These are phyloP conservation scores for Cladorrhinum sp. DNA, from an alignment of 2,329 filamentous ascomycete species.

Conservation along the genomic window DNA sequence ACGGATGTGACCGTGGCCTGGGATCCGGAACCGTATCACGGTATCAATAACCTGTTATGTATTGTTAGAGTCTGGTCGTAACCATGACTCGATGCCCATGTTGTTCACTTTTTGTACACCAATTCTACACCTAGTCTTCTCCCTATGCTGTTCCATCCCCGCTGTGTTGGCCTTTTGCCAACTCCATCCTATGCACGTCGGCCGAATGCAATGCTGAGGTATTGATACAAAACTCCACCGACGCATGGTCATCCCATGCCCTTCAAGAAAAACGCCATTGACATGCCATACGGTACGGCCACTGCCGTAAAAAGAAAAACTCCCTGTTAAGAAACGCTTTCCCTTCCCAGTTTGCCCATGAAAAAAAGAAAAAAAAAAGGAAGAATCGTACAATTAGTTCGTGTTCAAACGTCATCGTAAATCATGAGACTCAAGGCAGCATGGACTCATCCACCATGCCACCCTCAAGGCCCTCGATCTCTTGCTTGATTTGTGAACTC, in stretches of 20 bases:
- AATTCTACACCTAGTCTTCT: slow-evolving; percentile 9
- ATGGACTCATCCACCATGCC: slow-evolving; percentile 68
- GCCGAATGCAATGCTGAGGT: slow-evolving; percentile 29
- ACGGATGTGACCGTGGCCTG: too few species aligned
- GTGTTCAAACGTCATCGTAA: slow-evolving; percentile 26
- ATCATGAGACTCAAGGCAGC: slow-evolving; percentile 44
- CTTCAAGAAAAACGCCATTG: slow-evolving; percentile 24
- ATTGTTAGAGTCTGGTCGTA: background rate
- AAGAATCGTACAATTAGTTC: background rate
- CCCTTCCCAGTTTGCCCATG: background rate
- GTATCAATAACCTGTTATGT: background rate
- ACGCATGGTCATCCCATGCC: slow-evolving; percentile 8
- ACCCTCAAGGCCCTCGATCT: slow-evolving; percentile 87
- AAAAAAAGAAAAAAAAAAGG: background rate
- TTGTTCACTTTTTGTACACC: slow-evolving; percentile 9
- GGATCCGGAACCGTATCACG: too few species aligned
- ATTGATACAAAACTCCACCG: slow-evolving; percentile 28
- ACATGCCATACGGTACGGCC: slow-evolving; percentile 22
- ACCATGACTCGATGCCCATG: background rate
- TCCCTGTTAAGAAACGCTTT: background rate
- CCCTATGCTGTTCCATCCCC: background rate
- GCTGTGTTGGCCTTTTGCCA: slow-evolving; percentile 7
- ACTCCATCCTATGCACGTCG: slow-evolving; percentile 27
- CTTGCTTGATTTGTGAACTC: slow-evolving; percentile 91
- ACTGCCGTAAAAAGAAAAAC: slow-evolving; percentile 15